phyloP scores from a whole-genome alignment of 352 stramenopile genomes.

The Phytophthora quininea region DNA sequence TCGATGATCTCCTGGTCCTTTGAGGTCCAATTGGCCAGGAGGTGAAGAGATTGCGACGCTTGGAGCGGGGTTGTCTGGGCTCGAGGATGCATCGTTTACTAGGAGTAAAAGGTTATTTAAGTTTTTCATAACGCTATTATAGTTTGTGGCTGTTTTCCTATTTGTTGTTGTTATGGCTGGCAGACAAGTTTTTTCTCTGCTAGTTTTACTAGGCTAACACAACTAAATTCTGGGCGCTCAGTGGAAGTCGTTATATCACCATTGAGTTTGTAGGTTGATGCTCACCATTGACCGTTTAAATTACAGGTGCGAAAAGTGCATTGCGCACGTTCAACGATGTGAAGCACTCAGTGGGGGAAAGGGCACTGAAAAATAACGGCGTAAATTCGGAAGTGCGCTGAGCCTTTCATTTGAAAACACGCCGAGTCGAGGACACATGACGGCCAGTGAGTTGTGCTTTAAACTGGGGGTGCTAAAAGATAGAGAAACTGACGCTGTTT shows the following conservation, averaged over 20 bases:
- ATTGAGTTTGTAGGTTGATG: background rate
- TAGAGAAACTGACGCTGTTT: background rate
- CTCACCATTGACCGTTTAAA: background rate
- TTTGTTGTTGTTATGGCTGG: too few species aligned
- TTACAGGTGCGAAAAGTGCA: background rate
- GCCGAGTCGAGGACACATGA: background rate
- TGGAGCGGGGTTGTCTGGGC: background rate
- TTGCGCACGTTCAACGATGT: background rate
- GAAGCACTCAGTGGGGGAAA: background rate
- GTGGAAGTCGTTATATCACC: background rate
- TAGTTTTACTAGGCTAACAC: too few species aligned
- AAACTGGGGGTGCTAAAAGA: background rate
- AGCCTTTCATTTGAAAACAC: background rate
- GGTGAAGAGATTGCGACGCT: constrained; percentile 4
- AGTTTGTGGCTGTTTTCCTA: too few species aligned
- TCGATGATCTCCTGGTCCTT: constrained; percentile 49
- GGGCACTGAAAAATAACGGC: background rate
- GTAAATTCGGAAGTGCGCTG: too few species aligned
- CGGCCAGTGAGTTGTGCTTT: background rate
- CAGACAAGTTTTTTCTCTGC: too few species aligned
- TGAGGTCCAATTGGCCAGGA: constrained; percentile 34
- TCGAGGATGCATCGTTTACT: too few species aligned
- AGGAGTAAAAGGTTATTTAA: too few species aligned
- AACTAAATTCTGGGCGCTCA: too few species aligned
- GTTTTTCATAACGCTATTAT: too few species aligned